A percentile compares a stretch with the other conserved stretches of the same genome.
Evolutionary conservation across 148 eudicot genomes (phyloP).

Genomic region (Rhododendron mucronatum): DNA sequence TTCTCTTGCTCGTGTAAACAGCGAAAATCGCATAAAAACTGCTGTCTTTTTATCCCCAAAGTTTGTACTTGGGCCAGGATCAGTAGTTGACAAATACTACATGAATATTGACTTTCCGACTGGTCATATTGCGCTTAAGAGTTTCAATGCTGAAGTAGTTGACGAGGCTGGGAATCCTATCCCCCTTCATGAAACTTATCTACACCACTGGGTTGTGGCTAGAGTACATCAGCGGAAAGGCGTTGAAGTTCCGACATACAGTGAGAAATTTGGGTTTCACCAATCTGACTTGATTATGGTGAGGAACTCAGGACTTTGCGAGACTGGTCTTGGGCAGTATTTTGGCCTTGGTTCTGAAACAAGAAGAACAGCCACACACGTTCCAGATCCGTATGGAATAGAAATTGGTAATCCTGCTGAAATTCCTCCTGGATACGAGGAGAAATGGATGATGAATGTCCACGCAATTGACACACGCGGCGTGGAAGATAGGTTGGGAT

Average conservation of each 20-base stretch:
- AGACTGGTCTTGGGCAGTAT: conserved; percentile 44
- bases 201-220: conserved; percentile 77
- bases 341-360: conserved; percentile 93
- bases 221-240: conserved; percentile 57
- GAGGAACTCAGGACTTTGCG: conserved; percentile 53
- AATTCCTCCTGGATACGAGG: conserved; percentile 76
- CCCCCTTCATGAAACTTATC: conserved; percentile 81
- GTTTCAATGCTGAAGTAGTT: conserved; percentile 80
- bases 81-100: conserved; percentile 57
- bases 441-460: conserved; percentile 73
- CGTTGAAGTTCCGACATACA: conserved; percentile 19
- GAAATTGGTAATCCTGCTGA: conserved; percentile 67
- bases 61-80: conserved; percentile 62
- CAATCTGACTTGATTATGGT: conserved; percentile 31
- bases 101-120: conserved; percentile 64
- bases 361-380: conserved; percentile 53
- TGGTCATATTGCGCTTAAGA: conserved; percentile 74
- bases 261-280: conserved; percentile 6
- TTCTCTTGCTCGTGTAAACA: conserved; percentile 24
- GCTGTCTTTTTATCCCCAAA: conserved; percentile 58
- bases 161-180: conserved; percentile 67
- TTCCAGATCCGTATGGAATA: conserved; percentile 87
- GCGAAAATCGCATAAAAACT: conserved; percentile 31
- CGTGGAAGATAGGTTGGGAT: conserved; percentile 61
- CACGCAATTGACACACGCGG: conserved; percentile 92